Evolutionary conservation across 352 stramenopile genomes (phyloP), one percentile per base, ranked within the genome.

Genomic region (Pythium coloratum): DNA sequence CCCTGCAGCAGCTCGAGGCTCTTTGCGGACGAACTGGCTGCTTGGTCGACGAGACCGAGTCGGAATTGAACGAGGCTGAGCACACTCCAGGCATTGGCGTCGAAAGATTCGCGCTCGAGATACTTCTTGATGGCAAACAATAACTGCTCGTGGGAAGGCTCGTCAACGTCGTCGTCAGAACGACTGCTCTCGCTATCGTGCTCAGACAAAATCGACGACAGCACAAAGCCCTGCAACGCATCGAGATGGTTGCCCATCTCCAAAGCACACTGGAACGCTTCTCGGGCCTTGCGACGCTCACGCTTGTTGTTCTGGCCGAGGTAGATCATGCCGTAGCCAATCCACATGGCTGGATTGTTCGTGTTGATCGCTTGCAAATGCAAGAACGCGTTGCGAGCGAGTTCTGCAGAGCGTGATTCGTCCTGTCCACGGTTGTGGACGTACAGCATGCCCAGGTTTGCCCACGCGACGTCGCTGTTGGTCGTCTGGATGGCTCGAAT

Each of bases 371-470:
- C 84, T 55, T 96, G 86, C 13, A 96, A 62, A 40, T 92, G 84
- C n/a, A 95, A 71, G 38, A 96, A 88, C 14, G 84, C 84, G 28
- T 89, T 85, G 55, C 90, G 86, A 9, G 88, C 85, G 46, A 94
- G 76, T 62, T 36, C 71, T 54, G 34, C 66, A 38, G 14, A 72
- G 44, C 33, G 76, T 66, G 47, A 24, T 30, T 30, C 34, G 40
- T 51, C 30, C 6, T 20, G 7, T 2, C 20, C 0, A n/a, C 47
- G 70, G 3, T 90, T 75, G 2, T 60, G 69, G 18, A 92, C 70
- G 58, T 95, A 96, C 20, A 96, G 75, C 82, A 95, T 90, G 26
- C 86, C 88, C 1, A 96, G 51, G 67, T 96, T 96, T 14, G 88
- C 82, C 86, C 88, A 96, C 24, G 88, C 82, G 2, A 77, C 79